Percentiles rank a stretch among this genome's conserved stretches.
Evolutionary conservation across 331 rosid genomes (phyloP).

Genomic region (Malus hybrid): DNA sequence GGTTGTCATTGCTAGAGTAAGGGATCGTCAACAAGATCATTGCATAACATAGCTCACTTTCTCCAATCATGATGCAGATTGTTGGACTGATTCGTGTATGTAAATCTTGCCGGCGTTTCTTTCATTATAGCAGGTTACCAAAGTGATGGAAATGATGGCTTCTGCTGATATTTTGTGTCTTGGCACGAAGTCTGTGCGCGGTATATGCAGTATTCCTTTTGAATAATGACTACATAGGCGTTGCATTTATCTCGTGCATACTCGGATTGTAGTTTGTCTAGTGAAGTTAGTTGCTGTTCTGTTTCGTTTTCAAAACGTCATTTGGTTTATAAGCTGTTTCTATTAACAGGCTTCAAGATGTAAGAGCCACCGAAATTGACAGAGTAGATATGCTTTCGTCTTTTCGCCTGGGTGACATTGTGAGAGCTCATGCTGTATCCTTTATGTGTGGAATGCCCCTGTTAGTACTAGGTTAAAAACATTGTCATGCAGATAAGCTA

Average conservation of each 20-base stretch:
- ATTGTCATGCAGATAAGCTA: background rate
- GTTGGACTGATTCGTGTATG: background rate
- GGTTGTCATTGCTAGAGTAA: constrained; percentile 68
- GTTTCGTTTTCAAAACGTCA: background rate
- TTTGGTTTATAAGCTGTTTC: constrained; percentile 9
- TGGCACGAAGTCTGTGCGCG: constrained; percentile 66
- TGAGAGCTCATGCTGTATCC: constrained; percentile 76
- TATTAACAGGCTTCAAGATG: constrained; percentile 81
- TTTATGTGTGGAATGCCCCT: constrained; percentile 13
- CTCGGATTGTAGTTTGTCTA: background rate
- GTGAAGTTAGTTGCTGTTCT: background rate
- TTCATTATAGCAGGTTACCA: constrained; percentile 50
- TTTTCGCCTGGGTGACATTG: constrained; percentile 69
- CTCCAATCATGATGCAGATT: background rate
- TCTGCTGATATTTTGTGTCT: constrained; percentile 87
- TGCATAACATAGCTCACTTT: background rate
- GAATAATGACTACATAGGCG: background rate
- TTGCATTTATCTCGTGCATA: background rate
- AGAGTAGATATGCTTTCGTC: constrained; percentile 87
- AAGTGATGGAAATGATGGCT: constrained; percentile 67
- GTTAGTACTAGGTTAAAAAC: background rate
- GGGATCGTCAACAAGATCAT: background rate
- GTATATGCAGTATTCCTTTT: constrained; percentile 24
- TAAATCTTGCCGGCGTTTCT: background rate
- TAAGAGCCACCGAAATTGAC: constrained; percentile 92